phyloP scores from a whole-genome alignment of 2,329 filamentous ascomycete species.

The Sarocladium strictum region DNA sequence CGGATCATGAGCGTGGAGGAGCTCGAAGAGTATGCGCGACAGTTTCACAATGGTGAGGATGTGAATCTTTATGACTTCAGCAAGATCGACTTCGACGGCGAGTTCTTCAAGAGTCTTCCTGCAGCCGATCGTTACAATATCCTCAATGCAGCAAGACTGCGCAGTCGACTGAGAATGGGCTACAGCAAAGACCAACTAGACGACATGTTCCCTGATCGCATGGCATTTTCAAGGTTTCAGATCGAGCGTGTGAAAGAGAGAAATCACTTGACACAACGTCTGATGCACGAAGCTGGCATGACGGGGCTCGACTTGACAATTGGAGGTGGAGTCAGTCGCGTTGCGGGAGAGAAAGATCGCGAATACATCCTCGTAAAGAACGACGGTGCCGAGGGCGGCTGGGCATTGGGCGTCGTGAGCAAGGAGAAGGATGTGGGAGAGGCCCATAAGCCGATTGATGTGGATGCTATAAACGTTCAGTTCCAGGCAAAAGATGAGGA shows the following conservation, averaged over 20 bases:
- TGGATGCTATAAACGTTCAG: constrained; percentile 62
- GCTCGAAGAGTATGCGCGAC: constrained; percentile 84
- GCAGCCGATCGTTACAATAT: constrained; percentile 94
- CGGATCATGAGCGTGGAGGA: constrained; percentile 95
- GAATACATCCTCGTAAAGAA: constrained; percentile 98
- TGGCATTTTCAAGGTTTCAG: constrained; percentile 95
- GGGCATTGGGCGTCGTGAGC: constrained; percentile 90
- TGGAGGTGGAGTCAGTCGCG: constrained; percentile 54
- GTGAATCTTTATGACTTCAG: constrained; percentile 92
- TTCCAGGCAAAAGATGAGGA: constrained; percentile 53
- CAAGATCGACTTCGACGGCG: constrained; percentile 95
- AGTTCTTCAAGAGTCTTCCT: constrained; percentile 90
- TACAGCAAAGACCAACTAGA: constrained; percentile 95
- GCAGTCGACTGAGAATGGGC: constrained; percentile 89
- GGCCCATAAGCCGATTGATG: constrained; percentile 83
- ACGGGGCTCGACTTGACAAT: constrained; percentile 67
- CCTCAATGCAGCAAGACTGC: constrained; percentile 81
- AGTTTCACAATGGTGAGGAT: constrained; percentile 89
- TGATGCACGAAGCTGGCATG: constrained; percentile 95
- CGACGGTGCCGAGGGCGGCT: constrained; percentile 88
- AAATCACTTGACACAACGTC: constrained; percentile 86
- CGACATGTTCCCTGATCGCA: constrained; percentile 92
- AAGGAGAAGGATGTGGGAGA: constrained; percentile 75
- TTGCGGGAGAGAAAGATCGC: constrained; percentile 79
- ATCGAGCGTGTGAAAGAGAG: constrained; percentile 90